Percentiles rank a stretch among this genome's conserved stretches.
These are phyloP conservation scores for Alternaria incomplexa DNA, from an alignment of 2,329 filamentous ascomycete genomes.

Conservation along the genomic window DNA sequence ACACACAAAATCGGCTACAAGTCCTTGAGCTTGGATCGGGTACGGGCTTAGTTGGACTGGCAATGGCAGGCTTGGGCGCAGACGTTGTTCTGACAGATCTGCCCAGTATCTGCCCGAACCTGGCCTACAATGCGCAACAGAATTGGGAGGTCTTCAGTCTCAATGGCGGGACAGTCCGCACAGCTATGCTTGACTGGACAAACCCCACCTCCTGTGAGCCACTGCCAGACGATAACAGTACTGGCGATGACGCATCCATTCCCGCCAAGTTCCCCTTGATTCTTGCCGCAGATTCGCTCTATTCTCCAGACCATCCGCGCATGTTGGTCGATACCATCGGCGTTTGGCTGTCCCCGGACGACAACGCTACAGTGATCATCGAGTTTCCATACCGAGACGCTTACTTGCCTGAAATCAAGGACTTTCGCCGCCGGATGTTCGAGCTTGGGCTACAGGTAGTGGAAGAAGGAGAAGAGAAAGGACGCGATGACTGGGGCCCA, in stretches of 20 bases:
- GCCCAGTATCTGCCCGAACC: slow-evolving; percentile 80
- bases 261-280: slow-evolving; percentile 62
- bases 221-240: slow-evolving; percentile 7
- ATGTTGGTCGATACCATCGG: slow-evolving; percentile 75
- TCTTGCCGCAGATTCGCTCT: slow-evolving; percentile 84
- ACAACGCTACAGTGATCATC: slow-evolving; percentile 70
- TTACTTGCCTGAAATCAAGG: slow-evolving; percentile 68
- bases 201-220: slow-evolving; percentile 60
- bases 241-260: slow-evolving; percentile 12
- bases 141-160: slow-evolving; percentile 66
- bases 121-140: slow-evolving; percentile 72
- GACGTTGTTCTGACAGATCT: slow-evolving; percentile 81
- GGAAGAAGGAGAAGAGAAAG: slow-evolving; percentile 67
- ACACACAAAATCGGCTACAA: slow-evolving; percentile 14
- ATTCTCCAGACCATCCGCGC: slow-evolving; percentile 80
- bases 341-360: slow-evolving; percentile 66
- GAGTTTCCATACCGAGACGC: slow-evolving; percentile 81
- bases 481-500: slow-evolving; percentile 75
- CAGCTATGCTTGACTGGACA: slow-evolving; percentile 76
- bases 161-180: slow-evolving; percentile 63
- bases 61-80: slow-evolving; percentile 74
- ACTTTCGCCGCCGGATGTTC: slow-evolving; percentile 68
- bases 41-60: slow-evolving; percentile 87
- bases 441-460: slow-evolving; percentile 60
- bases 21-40: slow-evolving; percentile 85